Evolutionary conservation across 2,329 filamentous ascomycete genomes (phyloP), one percentile per base, ranked within the genome.

Genomic region (Juglanconis juglandina): DNA sequence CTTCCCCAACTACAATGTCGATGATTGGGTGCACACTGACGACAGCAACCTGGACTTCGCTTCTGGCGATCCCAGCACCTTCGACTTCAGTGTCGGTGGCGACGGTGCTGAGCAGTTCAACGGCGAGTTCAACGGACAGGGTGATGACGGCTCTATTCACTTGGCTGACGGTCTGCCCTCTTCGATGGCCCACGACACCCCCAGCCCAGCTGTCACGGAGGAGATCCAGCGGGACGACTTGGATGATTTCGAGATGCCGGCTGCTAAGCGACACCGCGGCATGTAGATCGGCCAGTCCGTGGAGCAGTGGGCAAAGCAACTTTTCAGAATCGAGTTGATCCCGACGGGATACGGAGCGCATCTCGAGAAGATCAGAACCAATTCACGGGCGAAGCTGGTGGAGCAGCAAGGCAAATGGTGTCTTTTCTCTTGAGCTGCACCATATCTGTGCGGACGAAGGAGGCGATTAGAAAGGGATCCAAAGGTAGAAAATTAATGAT

Each of bases 41-140:
- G 77, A 77, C 8, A 73, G 75, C 35, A 80, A 83, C 63, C 81
- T 85, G 59, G 80, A 80, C 66, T 83, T 84, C 63, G 76, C 73
- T 41, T 72, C 84, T 30, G 49, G 35, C 32, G 61, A 57, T 33
- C 65, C 60, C 35, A 44, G 39, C 35, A 61, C 49, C 39, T 63
- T 60, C 11, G 61, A 63, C 50, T 63, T 63, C 46, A 57, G 53
- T 35, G 53, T 63, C 13, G n/a, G 42, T 17, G 17, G 17, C 17
- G 17, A 17, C 37, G 44, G 48, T 37, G 42, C 42, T 35, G n/a
- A 14, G 11, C 46, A 49, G 41, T n/a, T 44, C 9, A 44, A 44
- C 41, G 41, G 14, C 3, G 44, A 48, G 11, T 41, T 41, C 24
- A 42, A 59, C 33, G 32, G 9, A 14, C 41, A 34, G 17, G 33